These are phyloP conservation scores for Entomortierella lignicola DNA, from an alignment of 192 early-diverging fungal genomes.

Conservation along the genomic window DNA sequence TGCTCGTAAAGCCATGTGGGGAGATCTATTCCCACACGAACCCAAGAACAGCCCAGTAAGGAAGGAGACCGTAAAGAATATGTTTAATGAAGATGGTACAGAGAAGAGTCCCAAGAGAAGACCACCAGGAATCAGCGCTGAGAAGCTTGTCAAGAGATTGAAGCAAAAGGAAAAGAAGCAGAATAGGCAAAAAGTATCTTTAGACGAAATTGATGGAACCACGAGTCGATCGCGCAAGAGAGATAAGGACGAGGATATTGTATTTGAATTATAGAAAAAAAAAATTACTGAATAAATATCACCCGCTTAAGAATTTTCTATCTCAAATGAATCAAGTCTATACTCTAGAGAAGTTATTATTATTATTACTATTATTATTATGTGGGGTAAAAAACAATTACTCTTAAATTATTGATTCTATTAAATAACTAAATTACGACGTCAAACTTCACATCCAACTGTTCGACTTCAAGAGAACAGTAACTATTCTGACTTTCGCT, in stretches of 20 bases:
- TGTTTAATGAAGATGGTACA: not conserved
- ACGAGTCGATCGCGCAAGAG: slow-evolving; percentile 2
- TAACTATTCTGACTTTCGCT: slow-evolving; percentile 7
- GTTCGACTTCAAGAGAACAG: not conserved
- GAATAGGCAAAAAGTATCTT: slow-evolving; percentile 23
- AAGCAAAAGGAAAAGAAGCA: slow-evolving; percentile 54
- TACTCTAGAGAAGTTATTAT: too few species aligned
- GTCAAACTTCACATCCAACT: slow-evolving; percentile 4
- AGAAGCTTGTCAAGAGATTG: slow-evolving; percentile 24
- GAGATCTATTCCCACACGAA: slow-evolving; percentile 82
- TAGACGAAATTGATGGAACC: slow-evolving; percentile 12
- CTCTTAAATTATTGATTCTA: too few species aligned
- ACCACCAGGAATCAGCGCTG: slow-evolving; percentile 20
- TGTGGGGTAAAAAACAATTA: too few species aligned
- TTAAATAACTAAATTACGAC: not conserved
- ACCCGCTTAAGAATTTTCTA: too few species aligned
- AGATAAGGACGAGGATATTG: slow-evolving; percentile 9
- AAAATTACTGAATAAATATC: too few species aligned
- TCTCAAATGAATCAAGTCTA: too few species aligned
- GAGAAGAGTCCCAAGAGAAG: slow-evolving; percentile 1
- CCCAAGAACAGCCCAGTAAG: slow-evolving; percentile 66
- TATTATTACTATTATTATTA: too few species aligned
- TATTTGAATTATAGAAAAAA: not conserved
- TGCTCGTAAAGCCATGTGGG: slow-evolving; percentile 82
- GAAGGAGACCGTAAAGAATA: slow-evolving; percentile 24